Evolutionary conservation across 192 early-diverging fungal species (phyloP).

Genomic region (Coemansia sp.): DNA sequence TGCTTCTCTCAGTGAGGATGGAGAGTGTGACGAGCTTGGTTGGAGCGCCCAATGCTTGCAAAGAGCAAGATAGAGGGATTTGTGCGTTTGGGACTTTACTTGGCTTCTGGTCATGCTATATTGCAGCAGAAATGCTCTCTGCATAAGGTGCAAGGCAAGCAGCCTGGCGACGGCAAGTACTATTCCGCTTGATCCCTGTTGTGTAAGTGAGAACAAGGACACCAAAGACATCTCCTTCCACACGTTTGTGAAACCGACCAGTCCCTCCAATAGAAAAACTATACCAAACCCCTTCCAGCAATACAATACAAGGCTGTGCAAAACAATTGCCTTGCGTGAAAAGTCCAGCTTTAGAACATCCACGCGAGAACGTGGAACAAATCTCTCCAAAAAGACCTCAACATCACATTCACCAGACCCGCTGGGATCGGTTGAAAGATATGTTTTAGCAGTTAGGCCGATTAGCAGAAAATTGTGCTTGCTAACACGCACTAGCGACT

Average conservation of each 20-base stretch:
- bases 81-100: slow-evolving; percentile 1
- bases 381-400: neutral
- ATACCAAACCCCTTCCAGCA: slow-evolving; percentile 1
- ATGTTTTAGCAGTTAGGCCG: neutral
- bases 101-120: neutral
- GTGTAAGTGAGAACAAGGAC: slow-evolving; percentile 10
- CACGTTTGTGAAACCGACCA: slow-evolving; percentile 9
- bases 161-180: neutral
- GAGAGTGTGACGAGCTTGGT: slow-evolving; percentile 13
- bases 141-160: slow-evolving; percentile 6
- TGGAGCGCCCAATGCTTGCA: slow-evolving; percentile 12
- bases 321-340: slow-evolving; percentile 8
- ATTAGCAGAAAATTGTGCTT: slow-evolving; percentile 1
- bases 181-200: neutral
- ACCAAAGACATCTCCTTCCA: slow-evolving; percentile 17
- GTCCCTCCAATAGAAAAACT: slow-evolving; percentile 5
- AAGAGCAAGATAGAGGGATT: slow-evolving; percentile 14
- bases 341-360: neutral
- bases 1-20: slow-evolving; percentile 4
- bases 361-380: neutral
- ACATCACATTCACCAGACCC: neutral
- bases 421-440: neutral
- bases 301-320: slow-evolving; percentile 3
- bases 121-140: slow-evolving; percentile 1
- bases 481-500: neutral